phyloP scores from a whole-genome alignment of 768 basidiomycete genomes.

The Dendrothele bispora region DNA sequence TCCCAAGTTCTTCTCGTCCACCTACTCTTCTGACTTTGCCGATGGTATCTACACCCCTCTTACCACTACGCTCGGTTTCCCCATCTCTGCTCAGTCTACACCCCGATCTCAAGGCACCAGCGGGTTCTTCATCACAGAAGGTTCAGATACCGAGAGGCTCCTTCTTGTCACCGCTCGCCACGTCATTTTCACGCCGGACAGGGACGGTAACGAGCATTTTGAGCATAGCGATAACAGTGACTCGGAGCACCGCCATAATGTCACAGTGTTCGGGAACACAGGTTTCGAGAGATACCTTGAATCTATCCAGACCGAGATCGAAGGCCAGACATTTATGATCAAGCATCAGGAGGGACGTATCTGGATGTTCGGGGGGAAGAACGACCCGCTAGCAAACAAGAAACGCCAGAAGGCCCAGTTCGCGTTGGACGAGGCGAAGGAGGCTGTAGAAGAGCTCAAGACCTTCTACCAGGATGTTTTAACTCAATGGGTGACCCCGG shows the following conservation, averaged over 20 bases:
- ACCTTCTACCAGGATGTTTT: conserved; percentile 18
- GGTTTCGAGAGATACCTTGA: conserved; percentile 14
- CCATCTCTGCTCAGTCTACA: conserved; percentile 24
- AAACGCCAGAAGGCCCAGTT: neutral
- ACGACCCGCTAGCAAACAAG: conserved; percentile 7
- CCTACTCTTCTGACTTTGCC: conserved; percentile 14
- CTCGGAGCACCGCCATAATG: conserved; percentile 15
- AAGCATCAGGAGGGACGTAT: conserved; percentile 9
- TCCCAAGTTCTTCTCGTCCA: conserved; percentile 16
- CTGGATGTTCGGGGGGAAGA: conserved; percentile 1
- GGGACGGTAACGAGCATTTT: conserved; percentile 19
- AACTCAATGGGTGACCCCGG: conserved; percentile 18
- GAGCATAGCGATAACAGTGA: conserved; percentile 11
- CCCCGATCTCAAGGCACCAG: conserved; percentile 29
- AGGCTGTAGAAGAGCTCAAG: conserved; percentile 10
- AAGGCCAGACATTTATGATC: neutral
- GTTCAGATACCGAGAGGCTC: conserved; percentile 17
- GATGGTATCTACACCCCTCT: conserved; percentile 21
- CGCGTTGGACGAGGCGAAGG: conserved; percentile 4
- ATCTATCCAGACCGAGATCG: conserved; percentile 16
- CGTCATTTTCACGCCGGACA: conserved; percentile 16
- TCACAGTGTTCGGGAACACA: conserved; percentile 23
- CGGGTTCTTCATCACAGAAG: conserved; percentile 28
- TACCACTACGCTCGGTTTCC: conserved; percentile 26
- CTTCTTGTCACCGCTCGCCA: conserved; percentile 29